Conservation (phyloP, 129 eudicot species). For the Ambrosia artemisiifolia region DNA sequence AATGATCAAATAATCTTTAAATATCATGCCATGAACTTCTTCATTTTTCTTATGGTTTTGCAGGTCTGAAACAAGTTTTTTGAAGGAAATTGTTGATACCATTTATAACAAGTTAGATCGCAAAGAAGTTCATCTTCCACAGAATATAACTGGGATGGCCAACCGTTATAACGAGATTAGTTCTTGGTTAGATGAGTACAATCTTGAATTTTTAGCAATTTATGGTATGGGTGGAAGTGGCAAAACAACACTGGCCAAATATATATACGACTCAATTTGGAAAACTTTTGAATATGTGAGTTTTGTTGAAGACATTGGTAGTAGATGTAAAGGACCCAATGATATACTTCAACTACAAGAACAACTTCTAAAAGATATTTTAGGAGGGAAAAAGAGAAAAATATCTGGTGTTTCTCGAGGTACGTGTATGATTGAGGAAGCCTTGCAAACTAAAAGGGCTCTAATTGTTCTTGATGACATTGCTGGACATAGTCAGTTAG, state of each 20-base stretch:
- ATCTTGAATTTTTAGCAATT: not conserved
- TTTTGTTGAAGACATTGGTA: constrained; percentile 3
- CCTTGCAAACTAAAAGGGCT: not conserved
- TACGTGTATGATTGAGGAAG: not conserved
- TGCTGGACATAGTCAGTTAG: not conserved
- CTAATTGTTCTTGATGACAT: constrained; percentile 32
- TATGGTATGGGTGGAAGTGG: constrained; percentile 32
- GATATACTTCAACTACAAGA: not conserved
- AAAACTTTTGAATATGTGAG: not conserved
- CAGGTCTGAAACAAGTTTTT: constrained; percentile 20
- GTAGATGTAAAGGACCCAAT: not conserved
- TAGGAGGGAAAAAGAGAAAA: not conserved
- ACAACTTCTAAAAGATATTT: not conserved
- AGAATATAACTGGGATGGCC: constrained; percentile 1
- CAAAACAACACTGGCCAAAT: constrained; percentile 13
- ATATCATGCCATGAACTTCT: too few relatives aligned
- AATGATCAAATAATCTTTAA: not conserved
- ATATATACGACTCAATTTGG: not conserved
- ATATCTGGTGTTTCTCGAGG: not conserved
- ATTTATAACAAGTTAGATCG: not conserved
- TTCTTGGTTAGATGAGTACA: not conserved
- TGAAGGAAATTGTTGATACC: constrained; percentile 14
- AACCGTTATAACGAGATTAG: constrained; percentile 14
- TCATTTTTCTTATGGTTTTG: not conserved
- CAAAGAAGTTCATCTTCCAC: constrained; percentile 4